These are phyloP conservation scores for Dendrobium officinale DNA, from an alignment of 106 monocot genomes.

Conservation along the genomic window DNA sequence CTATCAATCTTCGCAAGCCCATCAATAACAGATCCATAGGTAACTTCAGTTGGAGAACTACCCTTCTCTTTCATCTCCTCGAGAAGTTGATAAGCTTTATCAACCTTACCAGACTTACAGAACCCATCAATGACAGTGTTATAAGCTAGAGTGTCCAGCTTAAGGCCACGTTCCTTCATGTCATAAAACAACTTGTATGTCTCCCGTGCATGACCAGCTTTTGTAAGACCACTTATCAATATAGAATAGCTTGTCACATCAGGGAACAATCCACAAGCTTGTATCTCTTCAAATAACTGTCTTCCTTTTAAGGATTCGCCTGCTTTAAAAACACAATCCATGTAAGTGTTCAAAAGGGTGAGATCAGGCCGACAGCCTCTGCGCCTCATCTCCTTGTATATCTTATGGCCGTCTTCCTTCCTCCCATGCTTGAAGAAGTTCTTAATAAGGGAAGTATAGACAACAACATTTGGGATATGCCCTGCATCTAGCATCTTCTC, in stretches of 20 bases:
- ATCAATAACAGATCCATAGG: slow-evolving; percentile 87
- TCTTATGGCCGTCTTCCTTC: slow-evolving; percentile 94
- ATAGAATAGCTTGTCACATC: slow-evolving; percentile 77
- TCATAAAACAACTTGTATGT: slow-evolving; percentile 71
- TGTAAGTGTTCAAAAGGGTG: slow-evolving; percentile 86
- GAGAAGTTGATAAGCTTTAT: slow-evolving; percentile 94
- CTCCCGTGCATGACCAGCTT: slow-evolving; percentile 72
- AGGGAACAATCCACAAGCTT: slow-evolving; percentile 56
- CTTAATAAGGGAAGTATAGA: slow-evolving; percentile 85
- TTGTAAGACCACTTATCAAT: slow-evolving; percentile 80
- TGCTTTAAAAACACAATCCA: slow-evolving; percentile 95
- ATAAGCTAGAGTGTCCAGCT: slow-evolving; percentile 74
- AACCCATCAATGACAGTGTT: slow-evolving; percentile 89
- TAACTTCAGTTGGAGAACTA: slow-evolving; percentile 66
- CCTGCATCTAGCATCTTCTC: slow-evolving; percentile 95
- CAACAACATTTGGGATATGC: slow-evolving; percentile 63
- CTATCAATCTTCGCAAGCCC: slow-evolving; percentile 92
- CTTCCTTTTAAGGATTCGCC: slow-evolving; percentile 74
- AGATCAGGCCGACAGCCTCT: slow-evolving; percentile 71
- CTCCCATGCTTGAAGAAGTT: slow-evolving; percentile 77
- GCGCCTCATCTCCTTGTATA: slow-evolving; percentile 83
- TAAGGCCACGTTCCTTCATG: slow-evolving; percentile 85
- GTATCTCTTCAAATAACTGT: slow-evolving; percentile 73
- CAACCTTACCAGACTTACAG: slow-evolving; percentile 91
- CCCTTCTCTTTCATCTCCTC: slow-evolving; percentile 92